Base-by-base conservation (phyloP, 73 alveolate species). In the Symbiodinium natans region DNA sequence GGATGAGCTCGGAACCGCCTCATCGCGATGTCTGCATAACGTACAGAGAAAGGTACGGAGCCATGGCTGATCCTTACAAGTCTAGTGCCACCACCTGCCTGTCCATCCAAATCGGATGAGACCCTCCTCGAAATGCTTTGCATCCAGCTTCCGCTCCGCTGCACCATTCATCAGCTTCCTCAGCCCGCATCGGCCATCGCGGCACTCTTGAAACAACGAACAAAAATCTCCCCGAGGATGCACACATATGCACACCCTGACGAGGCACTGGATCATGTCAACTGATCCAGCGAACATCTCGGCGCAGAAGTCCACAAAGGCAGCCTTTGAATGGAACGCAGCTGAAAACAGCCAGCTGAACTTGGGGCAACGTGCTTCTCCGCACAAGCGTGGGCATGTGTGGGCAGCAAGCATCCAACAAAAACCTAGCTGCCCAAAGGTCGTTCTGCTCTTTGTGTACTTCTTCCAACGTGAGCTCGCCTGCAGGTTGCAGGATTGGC, bases 381-480 rank as follows among this genome's bases (percentile, higher is more conserved):
- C n/a, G n/a, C n/a, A n/a, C n/a, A n/a, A n/a, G n/a, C n/a, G n/a
- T n/a, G n/a, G n/a, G n/a, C n/a, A n/a, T n/a, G n/a, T n/a, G n/a
- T n/a, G n/a, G n/a, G 68, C 68, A 52, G 27, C n/a, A 52, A 52
- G 68, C 21, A 8, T 5, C 19, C 56, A 43, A 43, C 56, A 43
- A 43, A 11, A 8, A 10, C 68, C 68, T 52, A 52, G 68, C 29
- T 52, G 68, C 68, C 68, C 68, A 52, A 52, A 52, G 68, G 68
- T 52, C 68, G 68, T 52, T 52, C 68, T 52, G 68, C 25, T 52
- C 68, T 10, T 52, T 52, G 17, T 52, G 68, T 2, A 52, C 68
- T 52, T 25, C 92, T 63, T 85, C 93, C 46, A 85, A 34, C 34
- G 93, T 85, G 36, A 85, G 93, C 82, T 85, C 93, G 1, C 93